A percentile compares a stretch with the other conserved stretches of the same genome.
Evolutionary conservation across 116 monocot species (phyloP).

Genomic region (Trichopus zeylanicus): DNA sequence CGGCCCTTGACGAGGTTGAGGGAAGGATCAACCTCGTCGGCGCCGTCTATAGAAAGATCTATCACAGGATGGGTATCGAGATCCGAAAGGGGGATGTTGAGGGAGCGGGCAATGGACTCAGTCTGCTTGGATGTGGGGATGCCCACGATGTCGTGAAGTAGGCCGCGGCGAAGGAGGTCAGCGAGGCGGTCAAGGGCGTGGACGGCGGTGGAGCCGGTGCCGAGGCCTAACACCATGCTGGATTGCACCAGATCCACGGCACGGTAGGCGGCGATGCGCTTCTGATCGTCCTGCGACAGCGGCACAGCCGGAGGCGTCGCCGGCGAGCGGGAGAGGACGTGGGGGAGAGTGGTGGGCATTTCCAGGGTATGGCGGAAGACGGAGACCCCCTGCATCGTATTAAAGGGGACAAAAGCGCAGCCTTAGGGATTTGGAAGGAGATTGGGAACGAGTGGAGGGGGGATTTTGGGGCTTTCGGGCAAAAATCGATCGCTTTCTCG

Average conservation of each 20-base stretch:
- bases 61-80: constrained; percentile 5
- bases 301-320: not conserved
- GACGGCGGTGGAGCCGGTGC: constrained; percentile 48
- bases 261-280: constrained; percentile 13
- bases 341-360: constrained; percentile 13
- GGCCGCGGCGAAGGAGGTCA: constrained; percentile 29
- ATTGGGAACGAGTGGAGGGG: not conserved
- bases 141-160: constrained; percentile 9
- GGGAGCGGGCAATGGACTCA: constrained; percentile 14
- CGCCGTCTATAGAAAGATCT: constrained; percentile 20
- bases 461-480: not conserved
- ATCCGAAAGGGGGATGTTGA: constrained; percentile 12
- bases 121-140: constrained; percentile 42
- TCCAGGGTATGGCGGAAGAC: constrained; percentile 3
- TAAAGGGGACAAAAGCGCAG: not conserved
- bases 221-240: constrained; percentile 47
- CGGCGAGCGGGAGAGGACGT: not conserved
- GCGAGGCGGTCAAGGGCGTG: constrained; percentile 39
- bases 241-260: constrained; percentile 33
- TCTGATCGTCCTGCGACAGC: constrained; percentile 8
- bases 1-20: constrained; percentile 41
- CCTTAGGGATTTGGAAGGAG: not conserved
- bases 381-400: not conserved
- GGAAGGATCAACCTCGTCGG: constrained; percentile 13
- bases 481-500: not conserved